Conservation (phyloP, 352 stramenopile genomes). For the Stephanocyclus meneghinianus region DNA sequence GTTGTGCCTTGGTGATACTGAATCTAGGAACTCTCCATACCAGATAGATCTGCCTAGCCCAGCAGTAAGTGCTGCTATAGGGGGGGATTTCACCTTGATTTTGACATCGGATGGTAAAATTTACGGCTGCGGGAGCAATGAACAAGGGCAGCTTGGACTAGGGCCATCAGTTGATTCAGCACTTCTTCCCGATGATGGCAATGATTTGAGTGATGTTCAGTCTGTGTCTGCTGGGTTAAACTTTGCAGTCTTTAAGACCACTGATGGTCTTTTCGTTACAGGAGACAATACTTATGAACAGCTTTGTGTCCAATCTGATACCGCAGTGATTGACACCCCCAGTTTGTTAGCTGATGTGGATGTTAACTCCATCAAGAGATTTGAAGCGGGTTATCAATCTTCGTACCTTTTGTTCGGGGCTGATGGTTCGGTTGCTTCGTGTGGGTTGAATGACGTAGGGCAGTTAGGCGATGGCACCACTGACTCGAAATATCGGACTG, state of each 20-base stretch:
- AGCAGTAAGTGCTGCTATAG: conserved; percentile 34
- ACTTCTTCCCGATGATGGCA: conserved; percentile 22
- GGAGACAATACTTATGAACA: conserved; percentile 31
- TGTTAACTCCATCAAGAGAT: neutral
- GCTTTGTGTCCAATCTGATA: conserved; percentile 23
- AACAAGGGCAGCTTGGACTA: conserved; percentile 39
- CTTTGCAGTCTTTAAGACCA: conserved; percentile 33
- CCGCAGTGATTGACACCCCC: conserved; percentile 4
- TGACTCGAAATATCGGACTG: conserved; percentile 18
- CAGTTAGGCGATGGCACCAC: conserved; percentile 32
- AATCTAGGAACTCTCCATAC: conserved; percentile 23
- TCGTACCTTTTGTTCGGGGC: conserved; percentile 24
- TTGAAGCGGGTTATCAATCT: conserved; percentile 25
- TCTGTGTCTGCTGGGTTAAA: conserved; percentile 39
- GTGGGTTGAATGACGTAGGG: conserved; percentile 21
- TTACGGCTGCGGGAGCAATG: conserved; percentile 48
- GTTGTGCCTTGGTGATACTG: conserved; percentile 42
- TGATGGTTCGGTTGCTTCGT: conserved; percentile 27
- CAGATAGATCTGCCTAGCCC: conserved; percentile 31
- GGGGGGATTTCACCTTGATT: conserved; percentile 48
- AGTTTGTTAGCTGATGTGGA: conserved; percentile 19
- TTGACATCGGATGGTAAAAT: conserved; percentile 24
- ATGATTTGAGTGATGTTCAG: conserved; percentile 30
- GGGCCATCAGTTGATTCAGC: conserved; percentile 8
- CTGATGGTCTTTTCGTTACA: conserved; percentile 31